Conservation (phyloP, 768 basidiomycete genomes). For the Psilocybe sp. region DNA sequence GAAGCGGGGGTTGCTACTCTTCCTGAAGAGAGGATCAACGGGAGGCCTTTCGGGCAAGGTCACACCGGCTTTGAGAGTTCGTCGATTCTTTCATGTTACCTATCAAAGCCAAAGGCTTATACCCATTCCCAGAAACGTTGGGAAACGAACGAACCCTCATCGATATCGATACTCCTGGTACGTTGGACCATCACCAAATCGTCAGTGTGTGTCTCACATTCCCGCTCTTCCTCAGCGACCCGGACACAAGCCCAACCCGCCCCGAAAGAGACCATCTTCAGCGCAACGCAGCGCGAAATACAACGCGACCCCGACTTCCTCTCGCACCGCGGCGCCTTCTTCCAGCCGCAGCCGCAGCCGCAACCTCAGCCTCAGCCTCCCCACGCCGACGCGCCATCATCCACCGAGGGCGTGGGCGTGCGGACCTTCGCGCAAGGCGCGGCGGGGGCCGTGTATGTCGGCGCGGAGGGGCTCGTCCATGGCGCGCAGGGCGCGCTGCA, state of each 20-base stretch:
- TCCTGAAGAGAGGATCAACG: conserved; percentile 16
- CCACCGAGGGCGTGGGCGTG: too few species aligned
- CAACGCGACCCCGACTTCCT: background rate
- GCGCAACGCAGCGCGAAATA: background rate
- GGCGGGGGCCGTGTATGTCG: too few species aligned
- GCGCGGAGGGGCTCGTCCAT: too few species aligned
- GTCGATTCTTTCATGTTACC: background rate
- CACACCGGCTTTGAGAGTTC: conserved; percentile 13
- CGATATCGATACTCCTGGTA: too few species aligned
- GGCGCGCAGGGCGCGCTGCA: too few species aligned
- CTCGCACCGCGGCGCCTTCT: too few species aligned
- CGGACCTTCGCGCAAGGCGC: too few species aligned
- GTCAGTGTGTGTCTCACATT: background rate
- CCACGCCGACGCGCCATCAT: too few species aligned
- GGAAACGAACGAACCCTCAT: background rate
- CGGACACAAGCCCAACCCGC: background rate
- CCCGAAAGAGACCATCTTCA: conserved; percentile 1
- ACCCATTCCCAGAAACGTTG: background rate
- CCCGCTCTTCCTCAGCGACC: background rate
- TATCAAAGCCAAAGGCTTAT: background rate
- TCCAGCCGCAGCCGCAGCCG: too few species aligned
- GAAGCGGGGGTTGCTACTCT: conserved; percentile 17
- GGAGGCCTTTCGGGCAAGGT: conserved; percentile 9
- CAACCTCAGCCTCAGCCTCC: too few species aligned
- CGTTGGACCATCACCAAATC: too few species aligned